phyloP scores from a whole-genome alignment of 148 eudicot species.

The Silene uniflora region DNA sequence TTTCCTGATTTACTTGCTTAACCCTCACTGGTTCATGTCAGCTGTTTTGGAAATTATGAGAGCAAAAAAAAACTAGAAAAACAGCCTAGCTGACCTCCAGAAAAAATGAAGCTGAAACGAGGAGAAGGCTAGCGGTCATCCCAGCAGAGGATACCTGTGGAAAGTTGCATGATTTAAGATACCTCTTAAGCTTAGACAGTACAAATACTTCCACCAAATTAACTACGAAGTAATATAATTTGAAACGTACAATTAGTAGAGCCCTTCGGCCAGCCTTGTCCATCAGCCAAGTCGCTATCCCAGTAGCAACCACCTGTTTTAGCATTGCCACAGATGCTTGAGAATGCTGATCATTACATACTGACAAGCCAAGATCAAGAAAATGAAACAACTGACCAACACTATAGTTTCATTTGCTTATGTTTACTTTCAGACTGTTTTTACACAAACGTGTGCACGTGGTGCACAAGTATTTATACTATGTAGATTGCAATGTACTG shows the following conservation, averaged over 20 bases:
- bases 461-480: too few relatives aligned
- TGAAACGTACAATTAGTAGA: conserved; percentile 55
- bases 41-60: neutral
- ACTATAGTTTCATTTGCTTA: neutral
- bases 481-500: too few relatives aligned
- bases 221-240: neutral
- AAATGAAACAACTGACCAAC: neutral
- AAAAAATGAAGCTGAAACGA: conserved; percentile 66
- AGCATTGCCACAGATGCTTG: conserved; percentile 3
- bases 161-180: neutral
- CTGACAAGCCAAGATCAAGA: neutral
- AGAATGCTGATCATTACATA: conserved; percentile 1
- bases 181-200: neutral
- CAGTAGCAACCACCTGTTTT: conserved; percentile 72
- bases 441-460: too few relatives aligned
- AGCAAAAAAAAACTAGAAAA: neutral
- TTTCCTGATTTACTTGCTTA: too few relatives aligned
- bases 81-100: conserved; percentile 46
- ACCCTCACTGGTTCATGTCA: neutral
- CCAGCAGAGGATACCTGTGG: conserved; percentile 57
- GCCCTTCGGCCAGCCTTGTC: conserved; percentile 81
- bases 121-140: conserved; percentile 55
- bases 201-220: neutral
- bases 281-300: conserved; percentile 65
- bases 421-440: neutral